Base-by-base conservation (phyloP, 1,139 yeast species). In the Kazachstania sp. region DNA sequence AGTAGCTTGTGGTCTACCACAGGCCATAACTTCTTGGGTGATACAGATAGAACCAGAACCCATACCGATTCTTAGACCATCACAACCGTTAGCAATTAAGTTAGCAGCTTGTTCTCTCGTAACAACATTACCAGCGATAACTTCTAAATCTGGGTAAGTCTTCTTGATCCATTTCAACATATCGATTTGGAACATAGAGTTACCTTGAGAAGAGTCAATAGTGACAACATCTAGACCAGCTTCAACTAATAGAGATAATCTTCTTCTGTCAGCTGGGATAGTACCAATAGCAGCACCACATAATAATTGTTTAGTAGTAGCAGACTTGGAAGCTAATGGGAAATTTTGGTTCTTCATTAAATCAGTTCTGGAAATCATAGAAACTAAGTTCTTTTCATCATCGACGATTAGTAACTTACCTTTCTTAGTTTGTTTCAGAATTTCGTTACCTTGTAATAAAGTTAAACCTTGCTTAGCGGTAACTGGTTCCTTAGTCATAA, bases 251-350 rank as follows among this genome's bases (percentile, higher is more conserved):
- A 83, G 78, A 52, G 69, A 68, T 63, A 92, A 78, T 74, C 99
- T 87, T 62, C 77, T 83, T 66, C 78, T 85, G 72, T 92, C 98
- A 60, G 87, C 83, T 43, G 79, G 84, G 54, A 95, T 76, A 54
- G 98, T 92, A 71, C 98, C 98, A 66, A 92, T 81, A 54, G 98
- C 95, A 59, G 98, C 99, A 77, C 98, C 98, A 78, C 96, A 87
- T 64, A 94, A 78, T 68, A 92, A 79, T 74, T 92, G 99, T 77
- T 92, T 92, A 50, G 97, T 86, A 61, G 83, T 77, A 64, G 81
- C 83, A 39, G 95, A 85, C 75, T 92, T 92, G 55, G 97, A 88
- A 51, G 98, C 97, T 58, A 82, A 75, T 61, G 99, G 99, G 74
- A 78, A 92, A 67, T 79, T 78, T 74, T 85, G 85, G 73, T 94